Percentiles rank a stretch among this genome's conserved stretches.
These are phyloP conservation scores for Euphorbia tirucalli DNA, from an alignment of 345 rosid species.

Conservation along the genomic window DNA sequence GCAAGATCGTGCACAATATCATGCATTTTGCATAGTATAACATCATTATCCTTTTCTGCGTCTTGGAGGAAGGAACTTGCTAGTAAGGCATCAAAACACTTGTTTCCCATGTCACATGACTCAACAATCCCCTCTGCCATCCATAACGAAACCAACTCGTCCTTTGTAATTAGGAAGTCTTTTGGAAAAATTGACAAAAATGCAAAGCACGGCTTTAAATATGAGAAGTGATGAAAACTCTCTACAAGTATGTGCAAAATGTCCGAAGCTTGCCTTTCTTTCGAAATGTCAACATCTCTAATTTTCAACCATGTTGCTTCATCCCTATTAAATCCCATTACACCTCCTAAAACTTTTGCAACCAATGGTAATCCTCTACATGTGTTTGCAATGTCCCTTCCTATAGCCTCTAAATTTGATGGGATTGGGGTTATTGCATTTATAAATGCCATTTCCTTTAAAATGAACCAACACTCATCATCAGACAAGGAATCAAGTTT, in stretches of 20 bases:
- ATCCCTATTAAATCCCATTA: too few species aligned
- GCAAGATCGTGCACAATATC: too few species aligned
- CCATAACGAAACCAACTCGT: neutral
- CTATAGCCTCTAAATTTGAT: constrained; percentile 9
- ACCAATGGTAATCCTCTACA: constrained; percentile 22
- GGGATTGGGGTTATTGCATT: neutral
- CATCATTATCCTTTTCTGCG: too few species aligned
- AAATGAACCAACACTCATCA: constrained; percentile 22
- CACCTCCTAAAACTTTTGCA: constrained; percentile 9
- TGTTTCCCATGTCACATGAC: too few species aligned
- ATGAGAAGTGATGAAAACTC: neutral
- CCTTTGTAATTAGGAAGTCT: neutral
- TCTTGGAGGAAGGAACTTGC: too few species aligned
- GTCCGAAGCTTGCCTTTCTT: too few species aligned
- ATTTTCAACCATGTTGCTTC: too few species aligned
- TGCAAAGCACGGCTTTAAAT: constrained; percentile 8
- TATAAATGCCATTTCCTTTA: neutral
- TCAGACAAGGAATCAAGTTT: neutral
- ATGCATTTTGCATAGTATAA: too few species aligned
- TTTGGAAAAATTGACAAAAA: constrained; percentile 8
- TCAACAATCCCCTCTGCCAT: too few species aligned
- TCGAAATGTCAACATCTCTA: too few species aligned
- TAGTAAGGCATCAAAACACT: too few species aligned
- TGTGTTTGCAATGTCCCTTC: constrained; percentile 12
- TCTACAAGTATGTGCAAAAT: too few species aligned